Conservation (phyloP, 306 rosid species). For the Hippophae rhamnoides region DNA sequence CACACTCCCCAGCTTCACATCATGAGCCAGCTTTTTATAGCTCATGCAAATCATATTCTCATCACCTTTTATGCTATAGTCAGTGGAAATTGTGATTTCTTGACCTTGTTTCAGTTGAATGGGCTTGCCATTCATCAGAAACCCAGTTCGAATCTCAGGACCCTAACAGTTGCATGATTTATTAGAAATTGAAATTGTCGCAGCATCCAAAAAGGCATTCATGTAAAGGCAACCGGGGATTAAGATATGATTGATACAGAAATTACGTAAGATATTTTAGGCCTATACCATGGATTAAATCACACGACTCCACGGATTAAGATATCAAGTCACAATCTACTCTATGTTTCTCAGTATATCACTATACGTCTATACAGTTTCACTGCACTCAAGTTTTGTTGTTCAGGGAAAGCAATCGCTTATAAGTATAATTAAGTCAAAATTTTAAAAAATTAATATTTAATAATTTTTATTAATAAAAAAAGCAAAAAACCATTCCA, state of each 20-base stretch:
- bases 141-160: conserved; percentile 98
- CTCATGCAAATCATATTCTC: conserved; percentile 77
- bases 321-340: too few relatives aligned
- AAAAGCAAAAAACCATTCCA: too few relatives aligned
- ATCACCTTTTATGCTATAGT: conserved; percentile 80
- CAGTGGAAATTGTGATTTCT: conserved; percentile 80
- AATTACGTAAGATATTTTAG: too few relatives aligned
- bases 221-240: not conserved
- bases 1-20: conserved; percentile 80
- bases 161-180: conserved; percentile 35
- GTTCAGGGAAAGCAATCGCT: too few relatives aligned
- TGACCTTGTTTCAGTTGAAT: conserved; percentile 64
- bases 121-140: conserved; percentile 75
- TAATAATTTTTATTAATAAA: too few relatives aligned
- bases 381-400: too few relatives aligned
- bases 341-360: too few relatives aligned
- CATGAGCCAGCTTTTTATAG: conserved; percentile 82
- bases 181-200: not conserved
- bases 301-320: too few relatives aligned
- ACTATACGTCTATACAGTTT: too few relatives aligned
- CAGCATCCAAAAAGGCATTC: not conserved
- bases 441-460: too few relatives aligned
- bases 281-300: not conserved
- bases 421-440: too few relatives aligned
- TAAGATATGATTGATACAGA: too few relatives aligned